These are phyloP conservation scores for Globisporangium spiculum DNA, from an alignment of 352 stramenopile species.

Conservation along the genomic window DNA sequence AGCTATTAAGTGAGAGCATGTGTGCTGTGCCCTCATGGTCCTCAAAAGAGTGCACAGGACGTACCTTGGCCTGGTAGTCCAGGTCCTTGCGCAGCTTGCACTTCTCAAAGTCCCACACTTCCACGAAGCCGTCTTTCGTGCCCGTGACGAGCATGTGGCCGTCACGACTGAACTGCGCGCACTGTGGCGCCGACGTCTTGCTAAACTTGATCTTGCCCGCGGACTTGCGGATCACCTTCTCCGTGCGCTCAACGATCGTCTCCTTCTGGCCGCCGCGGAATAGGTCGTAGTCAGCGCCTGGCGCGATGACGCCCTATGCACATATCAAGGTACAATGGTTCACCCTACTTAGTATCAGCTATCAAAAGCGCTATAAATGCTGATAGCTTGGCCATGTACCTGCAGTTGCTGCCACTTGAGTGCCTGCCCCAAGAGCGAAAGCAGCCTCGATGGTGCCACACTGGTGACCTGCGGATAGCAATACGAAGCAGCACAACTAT, in stretches of 20 bases:
- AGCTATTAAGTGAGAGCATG: not conserved
- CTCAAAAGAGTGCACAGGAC: not conserved
- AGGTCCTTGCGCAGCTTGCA: conserved; percentile 90
- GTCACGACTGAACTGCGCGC: conserved; percentile 85
- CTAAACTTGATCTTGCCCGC: conserved; percentile 89
- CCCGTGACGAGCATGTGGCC: conserved; percentile 89
- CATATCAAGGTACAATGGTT: not conserved
- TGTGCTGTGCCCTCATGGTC: not conserved
- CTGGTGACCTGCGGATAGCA: conserved; percentile 27
- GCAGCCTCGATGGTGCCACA: conserved; percentile 83
- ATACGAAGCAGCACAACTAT: not conserved
- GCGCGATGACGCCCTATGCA: conserved; percentile 50
- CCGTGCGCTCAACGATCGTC: conserved; percentile 45
- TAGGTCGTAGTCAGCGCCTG: conserved; percentile 76
- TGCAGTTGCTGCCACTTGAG: conserved; percentile 90
- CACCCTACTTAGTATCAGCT: not conserved
- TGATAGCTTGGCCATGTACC: conserved; percentile 19
- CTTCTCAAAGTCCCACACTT: conserved; percentile 92
- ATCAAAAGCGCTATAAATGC: not conserved
- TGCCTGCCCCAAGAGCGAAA: conserved; percentile 86
- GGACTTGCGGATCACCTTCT: conserved; percentile 64
- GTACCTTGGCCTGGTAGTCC: conserved; percentile 89
- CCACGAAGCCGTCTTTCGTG: conserved; percentile 94
- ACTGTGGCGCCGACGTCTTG: conserved; percentile 79
- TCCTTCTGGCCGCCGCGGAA: conserved; percentile 69